A percentile compares a stretch with the other conserved stretches of the same genome.
These are phyloP conservation scores for Solanum infundibuliforme DNA, from an alignment of 257 asterid genomes.

Conservation along the genomic window DNA sequence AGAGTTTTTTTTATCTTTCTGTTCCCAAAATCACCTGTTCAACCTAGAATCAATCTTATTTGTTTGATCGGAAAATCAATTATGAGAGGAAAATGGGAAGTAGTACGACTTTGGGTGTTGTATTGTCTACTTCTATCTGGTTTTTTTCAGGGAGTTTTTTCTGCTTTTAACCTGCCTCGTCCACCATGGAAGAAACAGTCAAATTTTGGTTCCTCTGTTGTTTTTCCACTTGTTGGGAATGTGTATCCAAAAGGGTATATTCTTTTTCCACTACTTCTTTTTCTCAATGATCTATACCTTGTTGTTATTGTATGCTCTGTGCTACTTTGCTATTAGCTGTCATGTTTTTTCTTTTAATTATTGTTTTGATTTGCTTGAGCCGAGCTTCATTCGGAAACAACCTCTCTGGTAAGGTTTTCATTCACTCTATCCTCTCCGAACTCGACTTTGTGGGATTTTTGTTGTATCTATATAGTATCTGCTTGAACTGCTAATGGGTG, in stretches of 20 bases:
- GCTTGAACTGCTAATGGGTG: not conserved
- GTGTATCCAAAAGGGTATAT: conserved; percentile 80
- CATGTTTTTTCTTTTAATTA: not conserved
- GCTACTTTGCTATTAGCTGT: not conserved
- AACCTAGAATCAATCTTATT: not conserved
- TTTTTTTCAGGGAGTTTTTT: not conserved
- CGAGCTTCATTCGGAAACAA: not conserved
- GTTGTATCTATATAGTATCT: not conserved
- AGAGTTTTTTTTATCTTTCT: not conserved
- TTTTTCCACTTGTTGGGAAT: conserved; percentile 70
- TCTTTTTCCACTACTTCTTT: not conserved
- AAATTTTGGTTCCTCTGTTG: conserved; percentile 38
- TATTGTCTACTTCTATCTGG: not conserved
- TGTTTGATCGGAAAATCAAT: not conserved
- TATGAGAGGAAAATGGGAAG: not conserved
- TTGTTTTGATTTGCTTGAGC: not conserved
- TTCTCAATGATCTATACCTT: not conserved
- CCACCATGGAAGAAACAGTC: not conserved
- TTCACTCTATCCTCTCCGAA: not conserved
- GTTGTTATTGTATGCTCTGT: not conserved
- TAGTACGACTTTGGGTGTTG: not conserved
- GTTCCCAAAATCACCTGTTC: not conserved
- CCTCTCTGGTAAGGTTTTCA: not conserved
- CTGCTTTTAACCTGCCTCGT: not conserved
- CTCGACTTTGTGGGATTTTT: not conserved